Base-by-base conservation (phyloP, 257 asterid species). In the Ilex aquifolium region DNA sequence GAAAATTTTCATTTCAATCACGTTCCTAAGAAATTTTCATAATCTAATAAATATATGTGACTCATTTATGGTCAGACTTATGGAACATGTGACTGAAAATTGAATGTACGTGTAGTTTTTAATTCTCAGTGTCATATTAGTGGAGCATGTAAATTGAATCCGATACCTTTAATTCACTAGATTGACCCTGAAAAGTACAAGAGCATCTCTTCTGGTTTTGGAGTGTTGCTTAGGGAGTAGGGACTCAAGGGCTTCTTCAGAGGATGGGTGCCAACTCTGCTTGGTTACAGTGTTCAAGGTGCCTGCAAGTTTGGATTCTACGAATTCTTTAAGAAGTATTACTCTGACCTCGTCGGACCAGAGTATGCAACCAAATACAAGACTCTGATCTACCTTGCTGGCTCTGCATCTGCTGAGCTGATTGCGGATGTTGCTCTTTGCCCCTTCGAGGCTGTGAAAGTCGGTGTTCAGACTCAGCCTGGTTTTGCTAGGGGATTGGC, bases 271-370 rank as follows among this genome's bases (percentile, higher is more conserved):
- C 90, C 86, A 31, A 80, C 86, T 52, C 74, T 83, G 59, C 66
- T 83, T 31, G 90, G 90, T 44, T 80, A 80, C 78, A 80, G 90
- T 69, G 90, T 84, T 61, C 90, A 80, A 82, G 90, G 90, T 55
- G 90, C 90, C 49, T 71, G 90, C 82, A 83, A 83, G 74, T 80
- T 83, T 32, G 90, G 86, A 55, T 83, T 83, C 68, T 83, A 83
- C 42, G 86, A 83, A 13, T 83, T 73, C 69, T 83, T 83, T 79
- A 83, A 83, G 78, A 83, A 83, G 79, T 80, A 80, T 69, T 80
- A 83, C 59, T 75, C 82, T 31, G 86, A 83, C 67, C 65, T 80
- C 58, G 89, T 84, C 2, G 89, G 89, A 13, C 82, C 89, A 2
- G 89, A 80, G 63, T 67, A 77, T 71, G 86, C 89, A 31, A 59